Evolutionary conservation across 371 early-diverging fungal genomes (phyloP), one percentile per base, ranked within the genome.

Genomic region (Mucor racemosus): DNA sequence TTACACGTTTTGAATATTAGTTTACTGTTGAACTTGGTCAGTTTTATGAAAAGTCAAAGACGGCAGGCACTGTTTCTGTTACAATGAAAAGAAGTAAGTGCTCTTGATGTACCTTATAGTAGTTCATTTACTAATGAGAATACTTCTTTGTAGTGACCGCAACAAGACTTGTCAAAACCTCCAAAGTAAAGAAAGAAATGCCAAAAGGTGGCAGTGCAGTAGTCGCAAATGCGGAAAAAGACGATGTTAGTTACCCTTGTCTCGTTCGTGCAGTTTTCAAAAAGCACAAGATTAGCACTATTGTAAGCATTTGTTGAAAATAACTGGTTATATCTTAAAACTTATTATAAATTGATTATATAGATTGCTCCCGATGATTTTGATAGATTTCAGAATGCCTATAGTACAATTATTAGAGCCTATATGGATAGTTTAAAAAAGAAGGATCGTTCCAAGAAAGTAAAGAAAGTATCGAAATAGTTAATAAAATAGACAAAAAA

Each of bases 381-480:
- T 46, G 66, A 71, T 15, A 75, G 71, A 38, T 82, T 82, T 34
- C 83, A 82, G 55, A 65, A 68, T 17, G 78, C 77, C 9, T 82
- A 82, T 26, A 71, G 73, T 36, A 82, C 78, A 11, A 71, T 82
- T 31, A 75, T 82, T 55, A 67, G 72, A 62, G 83, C 83, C 8
- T 79, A 82, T 60, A 82, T 82, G 83, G 80, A 82, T 66, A 71
- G 80, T 10, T 61, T 82, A 26, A 79, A 82, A 68, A 82, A 82
- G 67, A 82, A 78, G 68, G 80, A 78, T 13, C 76, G 83, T 31
- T 70, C 69, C 39, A 76, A 76, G 60, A 80, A 80, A 68, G 66
- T 42, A n/a, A 76, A 76, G 69, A 78, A 76, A 63, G 61, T 53
- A 7, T 38, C 61, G 19, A 69, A 69, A 57, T 69, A 64, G 54